Base-by-base conservation (phyloP, 768 basidiomycete species). In the Termitomyces sp. region DNA sequence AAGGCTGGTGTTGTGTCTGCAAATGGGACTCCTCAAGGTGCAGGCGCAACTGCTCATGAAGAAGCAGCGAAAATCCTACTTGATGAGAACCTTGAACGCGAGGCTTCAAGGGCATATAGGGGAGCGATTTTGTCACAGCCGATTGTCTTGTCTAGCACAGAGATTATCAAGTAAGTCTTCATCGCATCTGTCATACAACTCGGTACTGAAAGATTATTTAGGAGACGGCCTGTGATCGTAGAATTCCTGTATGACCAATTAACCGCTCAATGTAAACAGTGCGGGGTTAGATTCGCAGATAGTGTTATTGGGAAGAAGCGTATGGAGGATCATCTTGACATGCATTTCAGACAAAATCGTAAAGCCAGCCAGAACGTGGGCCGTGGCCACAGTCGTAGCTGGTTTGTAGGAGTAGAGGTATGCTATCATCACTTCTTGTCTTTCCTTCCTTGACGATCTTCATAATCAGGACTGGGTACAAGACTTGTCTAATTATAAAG, bases 271-370 rank as follows among this genome's bases (percentile, higher is more conserved):
- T 99, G 96, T 79, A 93, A 88, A 72, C 95, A 98, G 66, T 99
- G 96, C 74, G 91, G 89, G 17, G 73, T 91, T 53, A 87, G 96
- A 43, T 96, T 95, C 70, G 75, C 88, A 47, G 90, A 91, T 63
- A 84, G 81, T 30, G 67, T 73, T 27, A 64, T 76, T 52, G 94
- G 91, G 58, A 91, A 87, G 73, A 87, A 84, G 67, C 77, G 74
- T 39, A 80, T 94, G 78, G 83, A 95, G 63, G 83, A 86, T 56
- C 97, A 99, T 67, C 79, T 98, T 64, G 96, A 99, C 69, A 89
- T 91, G 88, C 96, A 99, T 70, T 98, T 97, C 74, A 80, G 86
- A 68, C 89, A 96, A 68, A 98, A 98, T 66, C 82, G 88, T 58
- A 90, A 89, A 69, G 85, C 86, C 27, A 85, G 78, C 64, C 87